Percentiles rank a stretch among this genome's conserved stretches.
phyloP scores from a whole-genome alignment of 441 rosid species.

The Aleurites moluccanus region DNA sequence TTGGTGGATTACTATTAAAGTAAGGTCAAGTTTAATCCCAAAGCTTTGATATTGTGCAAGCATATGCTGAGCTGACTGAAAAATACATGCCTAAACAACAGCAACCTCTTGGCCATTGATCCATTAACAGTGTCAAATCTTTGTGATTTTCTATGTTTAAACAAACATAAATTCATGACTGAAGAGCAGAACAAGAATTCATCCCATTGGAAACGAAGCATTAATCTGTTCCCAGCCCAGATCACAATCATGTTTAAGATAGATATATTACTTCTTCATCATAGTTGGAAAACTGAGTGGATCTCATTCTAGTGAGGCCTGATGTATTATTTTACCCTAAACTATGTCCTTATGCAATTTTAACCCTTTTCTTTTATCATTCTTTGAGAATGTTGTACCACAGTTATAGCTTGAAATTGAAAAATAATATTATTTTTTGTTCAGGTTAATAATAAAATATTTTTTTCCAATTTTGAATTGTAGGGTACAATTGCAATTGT shows the following conservation, averaged over 20 bases:
- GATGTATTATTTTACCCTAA: too few species aligned
- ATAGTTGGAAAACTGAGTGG: not conserved
- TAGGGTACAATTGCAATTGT: too few species aligned
- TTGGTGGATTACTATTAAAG: not conserved
- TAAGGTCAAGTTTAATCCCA: not conserved
- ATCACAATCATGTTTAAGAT: not conserved
- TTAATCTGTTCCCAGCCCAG: not conserved
- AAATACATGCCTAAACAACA: not conserved
- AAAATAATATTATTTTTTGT: too few species aligned
- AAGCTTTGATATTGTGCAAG: not conserved
- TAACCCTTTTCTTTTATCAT: too few species aligned
- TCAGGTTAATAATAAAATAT: too few species aligned
- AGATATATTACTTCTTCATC: not conserved
- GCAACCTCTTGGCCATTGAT: not conserved
- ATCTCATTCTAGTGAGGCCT: not conserved
- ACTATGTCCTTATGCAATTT: too few species aligned
- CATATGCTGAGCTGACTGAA: too few species aligned
- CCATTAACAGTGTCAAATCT: not conserved
- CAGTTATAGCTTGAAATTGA: too few species aligned
- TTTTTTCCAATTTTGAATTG: too few species aligned
- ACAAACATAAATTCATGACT: not conserved
- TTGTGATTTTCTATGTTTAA: too few species aligned
- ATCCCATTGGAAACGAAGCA: not conserved
- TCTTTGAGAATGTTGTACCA: too few species aligned
- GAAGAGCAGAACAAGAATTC: not conserved